phyloP scores from a whole-genome alignment of 805 yeast genomes.

The Wickerhamiella australiensis region DNA sequence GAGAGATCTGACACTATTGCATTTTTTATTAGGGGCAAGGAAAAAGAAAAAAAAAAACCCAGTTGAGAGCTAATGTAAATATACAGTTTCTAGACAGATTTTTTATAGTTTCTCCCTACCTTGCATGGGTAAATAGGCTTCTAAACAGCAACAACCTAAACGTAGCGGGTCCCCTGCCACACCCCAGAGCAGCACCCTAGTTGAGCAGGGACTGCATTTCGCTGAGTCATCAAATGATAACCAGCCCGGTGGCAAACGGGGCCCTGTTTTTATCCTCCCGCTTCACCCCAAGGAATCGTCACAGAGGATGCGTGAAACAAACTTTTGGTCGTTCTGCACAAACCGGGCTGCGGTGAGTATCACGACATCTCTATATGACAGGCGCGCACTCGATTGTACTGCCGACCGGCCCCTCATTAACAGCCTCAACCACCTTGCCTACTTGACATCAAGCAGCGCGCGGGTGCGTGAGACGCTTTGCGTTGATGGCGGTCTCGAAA shows the following conservation, averaged over 20 bases:
- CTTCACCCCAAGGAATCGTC: not conserved
- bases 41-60: no score
- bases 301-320: constrained; percentile 71
- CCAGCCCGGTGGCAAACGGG: constrained; percentile 7
- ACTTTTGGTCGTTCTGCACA: constrained; percentile 61
- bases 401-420: constrained; percentile 82
- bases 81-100: no score
- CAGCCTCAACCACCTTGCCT: constrained; percentile 81
- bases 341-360: constrained; percentile 90
- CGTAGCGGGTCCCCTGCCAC: no score
- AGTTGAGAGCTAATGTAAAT: no score
- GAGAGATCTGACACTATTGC: no score
- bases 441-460: constrained; percentile 70
- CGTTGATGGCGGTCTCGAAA: constrained; percentile 81
- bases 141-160: no score
- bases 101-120: no score
- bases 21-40: no score
- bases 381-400: constrained; percentile 85
- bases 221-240: not conserved
- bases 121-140: no score
- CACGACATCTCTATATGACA: constrained; percentile 76
- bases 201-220: not conserved
- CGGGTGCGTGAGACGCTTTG: constrained; percentile 85
- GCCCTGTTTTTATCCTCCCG: not conserved
- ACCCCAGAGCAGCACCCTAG: not conserved